Conservation (phyloP, 2,329 filamentous ascomycete genomes). For the Periconia sp. region DNA sequence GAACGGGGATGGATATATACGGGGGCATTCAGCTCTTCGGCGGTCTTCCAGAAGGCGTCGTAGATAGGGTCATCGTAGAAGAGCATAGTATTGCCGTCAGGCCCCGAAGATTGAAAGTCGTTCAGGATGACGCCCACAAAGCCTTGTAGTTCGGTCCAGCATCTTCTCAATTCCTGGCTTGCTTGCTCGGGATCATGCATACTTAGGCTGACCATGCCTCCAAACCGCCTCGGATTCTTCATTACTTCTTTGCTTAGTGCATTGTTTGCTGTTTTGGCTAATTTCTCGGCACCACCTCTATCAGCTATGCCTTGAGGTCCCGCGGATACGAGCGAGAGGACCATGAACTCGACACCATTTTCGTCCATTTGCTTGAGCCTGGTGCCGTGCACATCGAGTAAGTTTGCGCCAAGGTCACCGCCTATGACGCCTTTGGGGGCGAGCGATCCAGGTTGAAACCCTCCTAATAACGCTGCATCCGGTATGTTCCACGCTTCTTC, state of each 20-base stretch:
- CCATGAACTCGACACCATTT: slow-evolving; percentile 54
- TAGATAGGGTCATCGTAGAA: slow-evolving; percentile 69
- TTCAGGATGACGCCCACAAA: slow-evolving; percentile 53
- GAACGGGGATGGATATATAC: slow-evolving; percentile 69
- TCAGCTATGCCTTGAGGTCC: slow-evolving; percentile 56
- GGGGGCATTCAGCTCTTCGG: slow-evolving; percentile 65
- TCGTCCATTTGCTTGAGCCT: slow-evolving; percentile 52
- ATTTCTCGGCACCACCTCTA: slow-evolving; percentile 48
- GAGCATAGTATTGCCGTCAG: slow-evolving; percentile 66
- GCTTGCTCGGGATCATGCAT: slow-evolving; percentile 61
- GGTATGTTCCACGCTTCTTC: slow-evolving; percentile 49
- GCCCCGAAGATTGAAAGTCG: slow-evolving; percentile 66
- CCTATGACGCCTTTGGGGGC: slow-evolving; percentile 61
- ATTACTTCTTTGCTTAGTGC: slow-evolving; percentile 52
- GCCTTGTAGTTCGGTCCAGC: slow-evolving; percentile 55
- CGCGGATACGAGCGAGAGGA: slow-evolving; percentile 55
- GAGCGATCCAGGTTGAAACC: slow-evolving; percentile 44
- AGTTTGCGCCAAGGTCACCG: slow-evolving; percentile 59
- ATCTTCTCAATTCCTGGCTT: slow-evolving; percentile 58
- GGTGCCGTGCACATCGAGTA: slow-evolving; percentile 54
- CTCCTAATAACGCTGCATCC: slow-evolving; percentile 70
- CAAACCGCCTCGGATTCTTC: slow-evolving; percentile 48
- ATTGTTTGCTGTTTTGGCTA: slow-evolving; percentile 52
- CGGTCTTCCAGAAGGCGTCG: slow-evolving; percentile 66
- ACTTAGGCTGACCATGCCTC: slow-evolving; percentile 46